phyloP scores from a whole-genome alignment of 306 rosid species.

The Abrus pulchellus region DNA sequence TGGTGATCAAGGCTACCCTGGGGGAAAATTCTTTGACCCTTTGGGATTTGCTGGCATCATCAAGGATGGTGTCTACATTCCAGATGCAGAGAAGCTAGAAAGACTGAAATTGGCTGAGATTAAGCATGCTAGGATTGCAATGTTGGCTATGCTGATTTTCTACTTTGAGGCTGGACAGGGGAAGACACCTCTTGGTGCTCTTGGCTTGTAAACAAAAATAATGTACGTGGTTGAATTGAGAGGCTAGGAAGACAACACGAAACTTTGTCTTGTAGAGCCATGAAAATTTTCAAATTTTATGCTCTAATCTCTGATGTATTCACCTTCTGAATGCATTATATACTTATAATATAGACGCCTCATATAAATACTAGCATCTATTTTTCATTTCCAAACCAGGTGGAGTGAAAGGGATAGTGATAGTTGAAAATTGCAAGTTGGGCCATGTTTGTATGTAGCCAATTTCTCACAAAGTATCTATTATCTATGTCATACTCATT shows the following conservation, averaged over 20 bases:
- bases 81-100: conserved; percentile 79
- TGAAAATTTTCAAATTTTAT: neutral
- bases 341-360: neutral
- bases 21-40: conserved; percentile 95
- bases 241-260: neutral
- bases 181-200: conserved; percentile 87
- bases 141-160: conserved; percentile 90
- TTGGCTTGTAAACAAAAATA: conserved; percentile 65
- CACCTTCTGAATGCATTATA: conserved; percentile 14
- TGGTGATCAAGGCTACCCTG: conserved; percentile 96
- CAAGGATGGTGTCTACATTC: conserved; percentile 72
- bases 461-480: conserved; percentile 15
- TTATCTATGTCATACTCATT: neutral
- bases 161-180: conserved; percentile 94
- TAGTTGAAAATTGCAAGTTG: conserved; percentile 16
- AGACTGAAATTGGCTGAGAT: conserved; percentile 93
- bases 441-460: conserved; percentile 24
- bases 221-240: conserved; percentile 49
- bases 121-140: conserved; percentile 92
- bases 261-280: conserved; percentile 33
- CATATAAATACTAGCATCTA: neutral
- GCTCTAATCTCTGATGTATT: conserved; percentile 32
- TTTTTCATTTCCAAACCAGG: neutral
- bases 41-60: conserved; percentile 75
- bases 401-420: neutral